Evolutionary conservation across 371 early-diverging fungal genomes (phyloP), one percentile per base, ranked within the genome.

Genomic region (Mucor irregularis): DNA sequence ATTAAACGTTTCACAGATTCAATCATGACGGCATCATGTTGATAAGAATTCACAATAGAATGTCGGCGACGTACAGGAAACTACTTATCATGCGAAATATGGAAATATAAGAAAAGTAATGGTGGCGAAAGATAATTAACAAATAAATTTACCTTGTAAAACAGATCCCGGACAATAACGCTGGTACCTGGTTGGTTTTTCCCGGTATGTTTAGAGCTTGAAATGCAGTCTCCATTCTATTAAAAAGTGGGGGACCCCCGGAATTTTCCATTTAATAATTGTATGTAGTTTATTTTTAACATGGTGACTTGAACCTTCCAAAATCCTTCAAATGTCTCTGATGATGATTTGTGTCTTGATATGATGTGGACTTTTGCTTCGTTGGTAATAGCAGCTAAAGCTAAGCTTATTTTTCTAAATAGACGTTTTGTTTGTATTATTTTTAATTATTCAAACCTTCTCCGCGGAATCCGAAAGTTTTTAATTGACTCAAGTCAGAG

Each of bases 401-500:
- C 87, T 86, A 53, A 21, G n/a, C n/a, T n/a, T n/a, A n/a, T n/a
- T n/a, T n/a, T n/a, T n/a, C n/a, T n/a, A n/a, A n/a, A n/a, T n/a
- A n/a, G n/a, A n/a, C n/a, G n/a, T n/a, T n/a, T n/a, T n/a, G n/a
- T n/a, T n/a, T n/a, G n/a, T n/a, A n/a, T n/a, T n/a, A n/a, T n/a
- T n/a, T n/a, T n/a, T n/a, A n/a, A n/a, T n/a, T n/a, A n/a, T n/a
- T n/a, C n/a, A 42, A n/a, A 85, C 88, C 87, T 84, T 88, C 85
- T 2, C 90, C 90, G 3, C 87, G 78, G 49, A 82, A 90, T n/a
- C 90, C 90, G 70, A 79, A 86, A 1, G 87, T 78, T 6, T 55
- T 54, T 13, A 76, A 56, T 4, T 64, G 54, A 10, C 73, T 57
- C 1, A 81, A 58, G 50, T 84, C 84, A 17, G 63, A 37, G 0